Base-by-base conservation (phyloP, 2,329 filamentous ascomycete species). In the Tolypocladium cylindrosporum region DNA sequence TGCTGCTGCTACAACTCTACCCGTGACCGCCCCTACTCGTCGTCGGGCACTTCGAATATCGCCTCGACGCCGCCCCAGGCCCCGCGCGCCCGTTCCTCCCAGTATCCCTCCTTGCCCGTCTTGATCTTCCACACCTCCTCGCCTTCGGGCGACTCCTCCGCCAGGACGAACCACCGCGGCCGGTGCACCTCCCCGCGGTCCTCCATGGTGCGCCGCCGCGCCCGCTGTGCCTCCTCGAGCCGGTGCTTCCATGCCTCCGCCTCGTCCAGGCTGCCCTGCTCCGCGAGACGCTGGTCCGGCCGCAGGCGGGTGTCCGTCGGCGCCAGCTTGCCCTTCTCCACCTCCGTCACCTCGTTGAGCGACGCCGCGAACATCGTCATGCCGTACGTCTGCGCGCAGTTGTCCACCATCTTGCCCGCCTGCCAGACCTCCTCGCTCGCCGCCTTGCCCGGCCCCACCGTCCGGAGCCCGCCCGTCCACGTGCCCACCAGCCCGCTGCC, bases 71-170 rank as follows among this genome's bases (percentile, higher is more conserved):
- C 80, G 4, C 68, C 71, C 90, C 90, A 96, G 58, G 77, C 77
- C 1, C 86, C 86, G 62, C 76, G 82, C 3, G 78, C 80, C 60
- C 93, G 82, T 73, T 90, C 87, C 69, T 96, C 92, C 94, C 94
- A 99, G 74, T 99, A 99, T 10, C 90, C 87, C 21, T 95, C 91
- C 72, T 88, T 91, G 24, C 91, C 91, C 3, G 78, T 78, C 75
- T 87, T 94, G 62, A 96, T 72, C 66, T 85, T 82, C 89, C 89
- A 90, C 13, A 88, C 78, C 68, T 89, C 85, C 68, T 89, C 86
- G 4, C 81, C 82, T 54, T 82, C 80, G 16, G 75, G 74, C 2
- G 74, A 76, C 31, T 81, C 78, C n/a, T 80, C 77, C 10, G 89
- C 85, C 73, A 82, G 87, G 56, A 85, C 82, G 69, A 99, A 99